Evolutionary conservation across 768 basidiomycete species (phyloP).

Genomic region (Termitomyces sp.): DNA sequence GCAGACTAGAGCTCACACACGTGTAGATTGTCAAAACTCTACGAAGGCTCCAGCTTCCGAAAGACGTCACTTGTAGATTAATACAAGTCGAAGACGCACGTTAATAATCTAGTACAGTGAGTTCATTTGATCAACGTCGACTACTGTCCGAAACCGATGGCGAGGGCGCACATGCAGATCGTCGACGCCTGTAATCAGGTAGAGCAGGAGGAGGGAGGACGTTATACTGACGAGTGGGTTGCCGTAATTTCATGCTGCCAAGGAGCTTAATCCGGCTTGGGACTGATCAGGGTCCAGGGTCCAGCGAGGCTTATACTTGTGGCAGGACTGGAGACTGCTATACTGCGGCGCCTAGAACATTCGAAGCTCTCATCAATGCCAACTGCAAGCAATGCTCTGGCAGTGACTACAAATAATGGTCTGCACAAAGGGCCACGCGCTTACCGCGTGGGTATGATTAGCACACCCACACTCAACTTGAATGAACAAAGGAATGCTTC

Average conservation of each 20-base stretch:
- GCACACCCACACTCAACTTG: constrained; percentile 26
- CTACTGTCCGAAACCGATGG: not conserved
- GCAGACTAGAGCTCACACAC: not conserved
- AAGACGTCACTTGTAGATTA: not conserved
- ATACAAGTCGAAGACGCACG: not conserved
- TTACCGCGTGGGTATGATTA: constrained; percentile 38
- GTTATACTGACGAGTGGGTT: not conserved
- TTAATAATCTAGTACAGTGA: not conserved
- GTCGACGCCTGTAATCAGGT: not conserved
- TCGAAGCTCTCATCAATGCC: constrained; percentile 13
- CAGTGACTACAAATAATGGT: not conserved
- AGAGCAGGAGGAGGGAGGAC: not conserved
- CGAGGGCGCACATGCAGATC: not conserved
- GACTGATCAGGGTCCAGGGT: constrained; percentile 6
- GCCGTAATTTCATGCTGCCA: not conserved
- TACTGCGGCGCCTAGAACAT: constrained; percentile 1
- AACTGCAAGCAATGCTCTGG: constrained; percentile 3
- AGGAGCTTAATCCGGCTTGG: not conserved
- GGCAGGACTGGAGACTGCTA: constrained; percentile 7
- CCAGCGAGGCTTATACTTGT: not conserved
- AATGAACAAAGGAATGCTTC: constrained; percentile 15
- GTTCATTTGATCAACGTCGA: not conserved
- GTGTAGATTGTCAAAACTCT: not conserved
- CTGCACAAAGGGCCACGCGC: constrained; percentile 29
- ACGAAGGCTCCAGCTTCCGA: not conserved